These are phyloP conservation scores for Aurinia saxatilis DNA, from an alignment of 345 rosid species.

Conservation along the genomic window DNA sequence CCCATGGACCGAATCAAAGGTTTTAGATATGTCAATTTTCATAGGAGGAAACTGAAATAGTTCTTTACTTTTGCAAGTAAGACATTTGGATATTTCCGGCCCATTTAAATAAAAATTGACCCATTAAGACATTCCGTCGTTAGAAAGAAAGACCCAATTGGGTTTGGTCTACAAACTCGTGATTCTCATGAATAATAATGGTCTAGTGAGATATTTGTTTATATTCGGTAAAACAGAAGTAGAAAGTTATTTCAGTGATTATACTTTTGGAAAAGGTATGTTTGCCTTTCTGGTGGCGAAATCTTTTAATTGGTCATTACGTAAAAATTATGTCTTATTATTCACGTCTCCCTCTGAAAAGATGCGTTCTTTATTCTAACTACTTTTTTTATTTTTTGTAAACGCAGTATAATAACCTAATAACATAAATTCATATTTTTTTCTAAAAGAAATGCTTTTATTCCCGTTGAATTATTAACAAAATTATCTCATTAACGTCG, in stretches of 20 bases:
- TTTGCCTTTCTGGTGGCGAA: conserved; percentile 22
- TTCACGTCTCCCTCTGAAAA: conserved; percentile 22
- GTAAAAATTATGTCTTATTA: conserved; percentile 17
- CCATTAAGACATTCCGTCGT: too few relatives aligned
- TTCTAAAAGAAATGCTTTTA: neutral
- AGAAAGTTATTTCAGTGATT: neutral
- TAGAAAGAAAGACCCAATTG: too few relatives aligned
- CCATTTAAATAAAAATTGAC: too few relatives aligned
- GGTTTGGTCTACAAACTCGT: too few relatives aligned
- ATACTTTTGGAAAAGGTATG: conserved; percentile 12
- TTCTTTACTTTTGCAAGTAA: too few relatives aligned
- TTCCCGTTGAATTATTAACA: neutral
- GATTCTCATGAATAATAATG: too few relatives aligned
- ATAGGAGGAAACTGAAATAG: too few relatives aligned
- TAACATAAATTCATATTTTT: neutral
- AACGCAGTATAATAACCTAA: conserved; percentile 11
- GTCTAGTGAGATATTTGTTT: too few relatives aligned
- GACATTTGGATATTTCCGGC: too few relatives aligned
- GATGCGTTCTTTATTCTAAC: neutral
- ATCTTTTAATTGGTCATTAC: conserved; percentile 14
- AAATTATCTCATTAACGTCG: neutral
- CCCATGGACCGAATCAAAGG: too few relatives aligned
- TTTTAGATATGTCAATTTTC: too few relatives aligned
- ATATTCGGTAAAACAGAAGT: too few relatives aligned
- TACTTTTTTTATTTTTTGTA: neutral